phyloP scores from a whole-genome alignment of 129 eudicot genomes.

The Tagetes patula region DNA sequence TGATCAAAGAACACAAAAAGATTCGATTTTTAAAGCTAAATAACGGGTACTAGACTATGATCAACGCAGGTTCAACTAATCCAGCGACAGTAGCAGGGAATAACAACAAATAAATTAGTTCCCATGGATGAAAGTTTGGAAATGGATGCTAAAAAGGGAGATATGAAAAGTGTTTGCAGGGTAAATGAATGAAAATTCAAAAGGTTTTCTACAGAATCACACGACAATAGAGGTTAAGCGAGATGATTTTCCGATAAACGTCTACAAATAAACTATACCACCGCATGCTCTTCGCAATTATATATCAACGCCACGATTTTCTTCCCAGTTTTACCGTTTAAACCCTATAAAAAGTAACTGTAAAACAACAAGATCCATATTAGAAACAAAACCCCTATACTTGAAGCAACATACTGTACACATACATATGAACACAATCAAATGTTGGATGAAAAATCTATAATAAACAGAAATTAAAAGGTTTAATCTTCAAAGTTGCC shows the following conservation, averaged over 20 bases:
- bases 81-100: conserved; percentile 86
- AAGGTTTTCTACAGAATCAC: conserved; percentile 68
- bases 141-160: neutral
- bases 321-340: neutral
- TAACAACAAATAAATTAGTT: conserved; percentile 64
- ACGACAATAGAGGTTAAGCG: conserved; percentile 78
- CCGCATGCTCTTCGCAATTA: conserved; percentile 60
- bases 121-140: conserved; percentile 54
- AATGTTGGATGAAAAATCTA: neutral
- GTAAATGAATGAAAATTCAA: neutral
- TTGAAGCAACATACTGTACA: neutral
- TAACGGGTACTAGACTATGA: conserved; percentile 5
- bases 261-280: conserved; percentile 76
- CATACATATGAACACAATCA: neutral
- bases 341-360: conserved; percentile 17
- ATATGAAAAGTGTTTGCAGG: neutral
- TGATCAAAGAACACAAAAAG: neutral
- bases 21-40: neutral
- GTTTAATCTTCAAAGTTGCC: neutral
- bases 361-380: neutral
- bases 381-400: neutral
- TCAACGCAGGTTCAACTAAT: conserved; percentile 55
- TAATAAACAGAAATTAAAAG: neutral
- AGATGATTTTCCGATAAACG: conserved; percentile 69
- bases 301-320: conserved; percentile 38